Percentiles rank a stretch among this genome's conserved stretches.
Conservation (phyloP, 2,329 filamentous ascomycete genomes). For the Pezicula carpinea region DNA sequence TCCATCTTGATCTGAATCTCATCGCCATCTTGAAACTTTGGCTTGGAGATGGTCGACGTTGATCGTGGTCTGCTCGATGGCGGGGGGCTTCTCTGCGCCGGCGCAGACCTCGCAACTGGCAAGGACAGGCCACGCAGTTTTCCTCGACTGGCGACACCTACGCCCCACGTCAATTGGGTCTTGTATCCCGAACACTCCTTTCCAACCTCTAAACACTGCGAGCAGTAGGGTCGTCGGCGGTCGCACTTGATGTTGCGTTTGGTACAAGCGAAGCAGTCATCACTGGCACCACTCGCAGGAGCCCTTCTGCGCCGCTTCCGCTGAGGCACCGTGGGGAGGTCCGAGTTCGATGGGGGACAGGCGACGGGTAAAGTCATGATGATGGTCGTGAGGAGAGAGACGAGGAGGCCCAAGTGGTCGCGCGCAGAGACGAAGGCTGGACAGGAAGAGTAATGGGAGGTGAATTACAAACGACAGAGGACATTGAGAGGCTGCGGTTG, state of each 20-base stretch:
- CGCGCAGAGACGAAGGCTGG: too few species aligned
- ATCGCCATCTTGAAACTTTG: conserved; percentile 16
- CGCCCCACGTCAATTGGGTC: conserved; percentile 93
- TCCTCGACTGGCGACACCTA: conserved; percentile 90
- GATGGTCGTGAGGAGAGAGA: neutral
- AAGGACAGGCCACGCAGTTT: conserved; percentile 88
- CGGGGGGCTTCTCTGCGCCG: conserved; percentile 32
- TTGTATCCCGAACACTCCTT: conserved; percentile 96
- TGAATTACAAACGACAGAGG: neutral
- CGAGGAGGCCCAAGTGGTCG: too few species aligned
- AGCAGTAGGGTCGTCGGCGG: conserved; percentile 87
- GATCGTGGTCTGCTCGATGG: conserved; percentile 23
- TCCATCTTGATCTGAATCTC: conserved; percentile 28
- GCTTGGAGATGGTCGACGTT: conserved; percentile 18
- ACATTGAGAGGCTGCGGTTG: too few species aligned
- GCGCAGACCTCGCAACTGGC: conserved; percentile 56
- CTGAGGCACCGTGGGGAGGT: conserved; percentile 23
- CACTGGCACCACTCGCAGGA: conserved; percentile 80
- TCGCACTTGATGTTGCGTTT: conserved; percentile 85
- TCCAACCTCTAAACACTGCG: conserved; percentile 85
- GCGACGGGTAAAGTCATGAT: conserved; percentile 29
- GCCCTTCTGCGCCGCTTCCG: conserved; percentile 77
- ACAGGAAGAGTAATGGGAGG: neutral
- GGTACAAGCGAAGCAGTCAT: conserved; percentile 92
- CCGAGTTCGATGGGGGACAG: conserved; percentile 24